These are phyloP conservation scores for Eruca vesicaria DNA, from an alignment of 441 rosid species.

Conservation along the genomic window DNA sequence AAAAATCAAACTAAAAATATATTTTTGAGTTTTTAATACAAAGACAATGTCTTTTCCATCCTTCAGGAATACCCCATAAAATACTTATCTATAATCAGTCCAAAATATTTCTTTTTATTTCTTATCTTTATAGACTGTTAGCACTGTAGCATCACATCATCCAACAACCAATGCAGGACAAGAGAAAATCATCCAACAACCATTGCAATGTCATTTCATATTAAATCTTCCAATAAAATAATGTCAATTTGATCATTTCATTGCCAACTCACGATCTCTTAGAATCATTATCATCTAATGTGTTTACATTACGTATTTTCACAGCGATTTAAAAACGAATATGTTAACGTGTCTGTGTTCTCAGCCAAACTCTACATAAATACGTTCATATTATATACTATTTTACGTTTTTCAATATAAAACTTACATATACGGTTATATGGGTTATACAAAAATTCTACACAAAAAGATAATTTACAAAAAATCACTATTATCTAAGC, in stretches of 20 bases:
- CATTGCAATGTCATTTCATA: constrained; percentile 36
- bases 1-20: background rate
- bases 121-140: background rate
- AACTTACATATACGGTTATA: no score
- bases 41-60: background rate
- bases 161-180: constrained; percentile 25
- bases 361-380: no score
- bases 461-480: no score
- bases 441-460: no score
- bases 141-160: constrained; percentile 32
- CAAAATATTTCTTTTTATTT: background rate
- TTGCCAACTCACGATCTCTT: constrained; percentile 25
- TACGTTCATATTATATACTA: no score
- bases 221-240: background rate
- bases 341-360: no score
- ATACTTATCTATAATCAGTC: constrained; percentile 6
- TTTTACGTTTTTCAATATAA: no score
- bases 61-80: background rate
- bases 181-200: constrained; percentile 19
- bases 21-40: background rate
- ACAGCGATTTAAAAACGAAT: no score
- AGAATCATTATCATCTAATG: no score
- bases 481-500: no score
- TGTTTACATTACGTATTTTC: no score
- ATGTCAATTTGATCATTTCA: constrained; percentile 12